Percentiles rank a stretch among this genome's conserved stretches.
Conservation (phyloP, 805 yeast species). For the Clavispora santaluciae region DNA sequence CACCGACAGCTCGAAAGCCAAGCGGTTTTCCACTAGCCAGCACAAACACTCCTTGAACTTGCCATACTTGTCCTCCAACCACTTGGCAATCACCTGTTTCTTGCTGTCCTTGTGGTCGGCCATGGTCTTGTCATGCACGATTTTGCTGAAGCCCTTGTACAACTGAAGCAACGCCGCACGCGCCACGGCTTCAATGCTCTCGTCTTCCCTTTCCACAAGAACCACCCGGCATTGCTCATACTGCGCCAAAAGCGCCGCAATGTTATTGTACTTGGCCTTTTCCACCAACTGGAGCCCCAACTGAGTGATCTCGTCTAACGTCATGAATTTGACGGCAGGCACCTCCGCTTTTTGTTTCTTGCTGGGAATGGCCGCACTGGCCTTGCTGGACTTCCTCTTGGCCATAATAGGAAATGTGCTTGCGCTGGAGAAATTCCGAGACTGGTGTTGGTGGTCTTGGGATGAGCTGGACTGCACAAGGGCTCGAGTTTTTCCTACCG, state of each 20-base stretch:
- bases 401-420: no score
- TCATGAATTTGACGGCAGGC: background rate
- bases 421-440: no score
- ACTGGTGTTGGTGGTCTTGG: constrained; percentile 1
- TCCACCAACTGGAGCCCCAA: constrained; percentile 29
- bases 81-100: constrained; percentile 46
- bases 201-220: constrained; percentile 16
- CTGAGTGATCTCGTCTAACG: constrained; percentile 17
- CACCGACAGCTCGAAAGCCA: constrained; percentile 46
- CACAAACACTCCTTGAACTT: constrained; percentile 45
- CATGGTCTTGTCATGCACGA: constrained; percentile 38
- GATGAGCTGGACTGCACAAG: constrained; percentile 2
- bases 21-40: constrained; percentile 33
- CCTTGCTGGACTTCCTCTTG: background rate
- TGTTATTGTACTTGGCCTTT: constrained; percentile 52
- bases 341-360: background rate
- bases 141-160: constrained; percentile 43
- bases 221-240: constrained; percentile 21
- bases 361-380: background rate
- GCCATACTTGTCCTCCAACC: constrained; percentile 60
- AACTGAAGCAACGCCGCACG: constrained; percentile 41
- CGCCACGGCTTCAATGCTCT: constrained; percentile 25
- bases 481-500: background rate
- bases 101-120: constrained; percentile 38
- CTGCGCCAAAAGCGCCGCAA: constrained; percentile 43